Evolutionary conservation across 2,329 filamentous ascomycete species (phyloP).

Genomic region (Akanthomyces uredinophilus): DNA sequence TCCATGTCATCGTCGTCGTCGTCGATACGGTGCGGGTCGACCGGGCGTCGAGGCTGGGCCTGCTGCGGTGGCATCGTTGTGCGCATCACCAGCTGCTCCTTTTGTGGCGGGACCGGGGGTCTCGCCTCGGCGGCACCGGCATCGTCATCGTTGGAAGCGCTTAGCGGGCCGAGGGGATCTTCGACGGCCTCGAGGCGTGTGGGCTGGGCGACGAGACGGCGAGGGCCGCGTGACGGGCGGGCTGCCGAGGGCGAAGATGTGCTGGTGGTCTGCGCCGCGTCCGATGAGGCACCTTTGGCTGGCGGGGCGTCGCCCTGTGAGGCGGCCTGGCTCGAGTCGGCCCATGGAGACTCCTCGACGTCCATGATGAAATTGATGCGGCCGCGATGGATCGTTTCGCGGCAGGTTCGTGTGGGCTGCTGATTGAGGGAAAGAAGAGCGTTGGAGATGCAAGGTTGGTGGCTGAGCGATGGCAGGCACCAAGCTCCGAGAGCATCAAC

Average conservation of each 20-base stretch:
- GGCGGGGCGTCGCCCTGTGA: constrained; percentile 30
- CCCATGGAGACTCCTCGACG: constrained; percentile 51
- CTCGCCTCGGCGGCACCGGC: constrained; percentile 36
- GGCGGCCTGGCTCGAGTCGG: constrained; percentile 37
- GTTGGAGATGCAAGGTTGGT: constrained; percentile 4
- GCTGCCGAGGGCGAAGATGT: constrained; percentile 29
- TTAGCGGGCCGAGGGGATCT: constrained; percentile 73
- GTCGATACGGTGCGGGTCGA: constrained; percentile 62
- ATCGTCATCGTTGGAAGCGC: constrained; percentile 52
- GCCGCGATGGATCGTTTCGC: not conserved
- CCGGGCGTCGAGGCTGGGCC: constrained; percentile 39
- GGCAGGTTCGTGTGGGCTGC: not conserved
- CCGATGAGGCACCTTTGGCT: constrained; percentile 20
- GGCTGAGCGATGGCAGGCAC: constrained; percentile 9
- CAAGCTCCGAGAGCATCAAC: constrained; percentile 11
- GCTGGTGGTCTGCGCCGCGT: constrained; percentile 27
- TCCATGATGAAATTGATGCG: constrained; percentile 33
- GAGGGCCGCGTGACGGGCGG: constrained; percentile 45
- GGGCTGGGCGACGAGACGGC: constrained; percentile 66
- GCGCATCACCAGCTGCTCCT: constrained; percentile 59
- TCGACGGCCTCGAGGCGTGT: constrained; percentile 74
- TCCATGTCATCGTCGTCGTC: constrained; percentile 68
- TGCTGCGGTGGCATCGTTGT: constrained; percentile 47
- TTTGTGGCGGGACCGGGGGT: constrained; percentile 64
- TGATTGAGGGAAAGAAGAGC: constrained; percentile 3